Evolutionary conservation across 2,329 filamentous ascomycete species (phyloP).

Genomic region (Colletotrichum noveboracense): DNA sequence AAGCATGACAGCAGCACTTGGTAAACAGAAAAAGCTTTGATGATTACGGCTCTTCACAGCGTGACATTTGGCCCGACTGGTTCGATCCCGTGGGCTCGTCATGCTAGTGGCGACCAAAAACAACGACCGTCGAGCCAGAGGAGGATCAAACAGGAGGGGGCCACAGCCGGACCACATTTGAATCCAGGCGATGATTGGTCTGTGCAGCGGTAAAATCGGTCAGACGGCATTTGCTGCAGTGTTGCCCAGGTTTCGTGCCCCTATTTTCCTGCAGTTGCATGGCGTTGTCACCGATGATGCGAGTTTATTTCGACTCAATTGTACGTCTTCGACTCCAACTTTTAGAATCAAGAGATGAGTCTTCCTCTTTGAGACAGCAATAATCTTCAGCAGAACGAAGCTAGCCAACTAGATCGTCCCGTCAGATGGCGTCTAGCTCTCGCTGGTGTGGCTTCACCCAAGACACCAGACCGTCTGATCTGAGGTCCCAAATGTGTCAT

Average conservation of each 20-base stretch:
- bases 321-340: background rate
- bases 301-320: background rate
- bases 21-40: background rate
- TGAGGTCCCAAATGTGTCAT: slow-evolving; percentile 22
- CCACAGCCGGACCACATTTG: slow-evolving; percentile 13
- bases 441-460: background rate
- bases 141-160: slow-evolving; percentile 20
- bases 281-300: background rate
- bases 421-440: background rate
- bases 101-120: slow-evolving; percentile 9
- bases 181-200: background rate
- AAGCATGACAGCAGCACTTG: background rate
- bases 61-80: background rate
- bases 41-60: background rate
- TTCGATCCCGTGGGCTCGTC: background rate
- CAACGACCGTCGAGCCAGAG: slow-evolving; percentile 4
- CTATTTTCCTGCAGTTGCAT: background rate
- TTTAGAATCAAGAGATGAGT: background rate
- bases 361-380: background rate
- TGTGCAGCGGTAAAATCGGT: background rate
- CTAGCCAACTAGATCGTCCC: background rate
- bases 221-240: background rate
- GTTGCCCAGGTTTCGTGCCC: background rate
- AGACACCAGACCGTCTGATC: slow-evolving; percentile 23
- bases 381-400: background rate